Conservation (phyloP, 2,329 filamentous ascomycete species). For the Chalara sp. region DNA sequence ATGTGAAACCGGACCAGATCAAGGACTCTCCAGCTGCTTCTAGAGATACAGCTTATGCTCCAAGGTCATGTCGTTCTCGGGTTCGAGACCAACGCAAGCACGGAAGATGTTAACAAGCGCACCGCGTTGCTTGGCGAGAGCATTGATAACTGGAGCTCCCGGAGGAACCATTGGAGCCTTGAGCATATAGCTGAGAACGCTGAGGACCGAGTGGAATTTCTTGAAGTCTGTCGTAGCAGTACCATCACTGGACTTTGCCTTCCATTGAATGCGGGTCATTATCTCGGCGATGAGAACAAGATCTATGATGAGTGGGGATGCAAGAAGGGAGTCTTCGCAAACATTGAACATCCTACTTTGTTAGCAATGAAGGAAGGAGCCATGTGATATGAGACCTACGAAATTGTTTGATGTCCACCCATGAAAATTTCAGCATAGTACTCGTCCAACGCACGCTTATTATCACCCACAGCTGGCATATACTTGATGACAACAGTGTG, state of each 20-base stretch:
- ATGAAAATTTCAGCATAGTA: constrained; percentile 99
- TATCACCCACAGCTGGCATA: constrained; percentile 97
- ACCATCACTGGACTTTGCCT: constrained; percentile 47
- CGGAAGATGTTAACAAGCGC: constrained; percentile 98
- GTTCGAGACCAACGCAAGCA: constrained; percentile 91
- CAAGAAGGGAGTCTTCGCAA: constrained; percentile 95
- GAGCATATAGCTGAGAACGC: constrained; percentile 98
- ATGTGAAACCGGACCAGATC: background rate
- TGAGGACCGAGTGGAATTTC: constrained; percentile 94
- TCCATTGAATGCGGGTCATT: constrained; percentile 98
- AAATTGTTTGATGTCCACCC: constrained; percentile 96
- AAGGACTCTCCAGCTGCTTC: background rate
- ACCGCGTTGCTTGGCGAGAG: constrained; percentile 90
- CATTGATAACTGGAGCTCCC: constrained; percentile 91
- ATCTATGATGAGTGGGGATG: constrained; percentile 95
- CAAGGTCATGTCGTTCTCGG: constrained; percentile 97
- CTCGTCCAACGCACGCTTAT: constrained; percentile 97
- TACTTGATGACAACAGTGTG: constrained; percentile 99
- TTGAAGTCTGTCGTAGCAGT: constrained; percentile 63
- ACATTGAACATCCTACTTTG: constrained; percentile 81
- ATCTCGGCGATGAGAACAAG: constrained; percentile 89
- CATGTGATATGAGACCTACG: constrained; percentile 37
- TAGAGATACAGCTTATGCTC: constrained; percentile 82
- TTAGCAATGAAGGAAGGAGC: constrained; percentile 14
- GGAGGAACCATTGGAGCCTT: constrained; percentile 91